Evolutionary conservation across 192 early-diverging fungal genomes (phyloP).

Genomic region (Endogone sp.): DNA sequence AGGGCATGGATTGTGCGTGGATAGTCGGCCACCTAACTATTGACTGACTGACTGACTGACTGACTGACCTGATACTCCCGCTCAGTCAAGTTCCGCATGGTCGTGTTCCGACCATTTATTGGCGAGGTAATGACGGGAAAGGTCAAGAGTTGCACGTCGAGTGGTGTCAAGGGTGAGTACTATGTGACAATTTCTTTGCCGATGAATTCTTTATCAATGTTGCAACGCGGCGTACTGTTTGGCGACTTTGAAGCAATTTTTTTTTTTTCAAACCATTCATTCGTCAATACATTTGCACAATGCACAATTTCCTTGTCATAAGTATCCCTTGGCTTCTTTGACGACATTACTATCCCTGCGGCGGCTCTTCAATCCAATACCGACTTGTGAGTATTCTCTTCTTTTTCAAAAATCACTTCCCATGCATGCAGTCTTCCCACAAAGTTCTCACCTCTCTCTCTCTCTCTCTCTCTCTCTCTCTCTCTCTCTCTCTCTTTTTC

Average conservation of each 20-base stretch:
- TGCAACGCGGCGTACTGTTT: neutral
- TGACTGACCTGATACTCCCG: too few relatives aligned
- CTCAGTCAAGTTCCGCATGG: slow-evolving; percentile 73
- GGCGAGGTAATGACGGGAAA: slow-evolving; percentile 84
- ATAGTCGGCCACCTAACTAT: too few relatives aligned
- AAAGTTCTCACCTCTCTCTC: too few relatives aligned
- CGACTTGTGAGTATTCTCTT: slow-evolving; percentile 65
- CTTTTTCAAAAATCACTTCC: too few relatives aligned
- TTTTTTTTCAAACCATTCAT: too few relatives aligned
- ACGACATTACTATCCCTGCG: slow-evolving; percentile 81
- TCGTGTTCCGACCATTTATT: slow-evolving; percentile 88
- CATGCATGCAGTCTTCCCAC: too few relatives aligned
- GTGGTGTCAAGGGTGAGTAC: slow-evolving; percentile 63
- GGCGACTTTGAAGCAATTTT: neutral
- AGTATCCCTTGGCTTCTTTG: slow-evolving; percentile 87
- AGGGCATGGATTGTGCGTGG: too few relatives aligned
- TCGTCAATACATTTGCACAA: neutral
- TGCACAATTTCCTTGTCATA: slow-evolving; percentile 4
- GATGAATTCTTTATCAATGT: neutral
- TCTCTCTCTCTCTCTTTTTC: too few relatives aligned
- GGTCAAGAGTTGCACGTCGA: slow-evolving; percentile 63
- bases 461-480: too few relatives aligned
- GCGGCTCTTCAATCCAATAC: slow-evolving; percentile 56
- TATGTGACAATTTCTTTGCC: too few relatives aligned
- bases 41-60: too few relatives aligned